phyloP scores from a whole-genome alignment of 2,329 filamentous ascomycete genomes.

The Fusarium burgessii region DNA sequence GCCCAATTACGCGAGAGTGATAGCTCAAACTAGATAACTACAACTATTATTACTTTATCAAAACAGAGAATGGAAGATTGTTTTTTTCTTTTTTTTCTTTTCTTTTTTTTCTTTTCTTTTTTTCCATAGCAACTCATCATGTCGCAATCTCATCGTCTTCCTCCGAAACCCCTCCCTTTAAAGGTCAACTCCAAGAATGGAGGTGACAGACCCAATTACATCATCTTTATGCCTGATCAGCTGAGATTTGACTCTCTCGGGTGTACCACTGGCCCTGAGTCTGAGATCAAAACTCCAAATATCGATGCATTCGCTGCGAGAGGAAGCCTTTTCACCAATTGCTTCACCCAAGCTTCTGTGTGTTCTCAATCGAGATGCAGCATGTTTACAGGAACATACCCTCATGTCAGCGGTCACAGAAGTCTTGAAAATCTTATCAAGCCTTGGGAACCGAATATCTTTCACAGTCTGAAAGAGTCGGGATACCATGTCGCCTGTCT shows the following conservation, averaged over 20 bases:
- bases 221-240: constrained; percentile 63
- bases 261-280: constrained; percentile 47
- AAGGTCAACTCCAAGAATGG: constrained; percentile 45
- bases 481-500: constrained; percentile 62
- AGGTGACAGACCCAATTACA: constrained; percentile 50
- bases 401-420: constrained; percentile 60
- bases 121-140: constrained; percentile 12
- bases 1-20: not conserved
- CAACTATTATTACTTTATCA: too few relatives aligned
- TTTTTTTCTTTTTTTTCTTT: too few relatives aligned
- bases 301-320: constrained; percentile 56
- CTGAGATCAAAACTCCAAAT: constrained; percentile 53
- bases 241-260: constrained; percentile 59
- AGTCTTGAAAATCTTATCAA: constrained; percentile 61
- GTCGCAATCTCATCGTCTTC: constrained; percentile 13
- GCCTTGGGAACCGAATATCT: constrained; percentile 61
- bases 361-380: constrained; percentile 60
- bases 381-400: constrained; percentile 61
- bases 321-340: constrained; percentile 59
- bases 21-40: constrained; percentile 4
- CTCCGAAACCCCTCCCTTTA: constrained; percentile 41
- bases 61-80: not conserved
- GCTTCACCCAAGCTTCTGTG: constrained; percentile 59
- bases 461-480: constrained; percentile 56
- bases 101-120: too few relatives aligned